Base-by-base conservation (phyloP, 768 basidiomycete species). In the Xerocomellus chrysenteron region DNA sequence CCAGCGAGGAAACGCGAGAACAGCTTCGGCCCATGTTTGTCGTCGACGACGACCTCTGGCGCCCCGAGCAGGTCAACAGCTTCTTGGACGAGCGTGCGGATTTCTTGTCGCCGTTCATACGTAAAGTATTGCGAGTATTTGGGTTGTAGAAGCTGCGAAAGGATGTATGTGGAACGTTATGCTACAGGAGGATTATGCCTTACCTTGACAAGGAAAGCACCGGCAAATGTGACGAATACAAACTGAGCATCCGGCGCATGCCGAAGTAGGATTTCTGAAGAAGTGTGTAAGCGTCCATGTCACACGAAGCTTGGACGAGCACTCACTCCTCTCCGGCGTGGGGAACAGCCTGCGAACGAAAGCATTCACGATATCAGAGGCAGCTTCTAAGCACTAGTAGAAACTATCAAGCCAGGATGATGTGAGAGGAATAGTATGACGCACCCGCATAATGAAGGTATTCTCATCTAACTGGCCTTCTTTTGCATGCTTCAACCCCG, bases 181-280 rank as follows among this genome's bases (percentile, higher is more conserved):
- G 32, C 10, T 4, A 8, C 45, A 48, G 30, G 41, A 51, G 26
- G 19, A 26, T 37, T 10, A 39, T 28, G 12, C 14, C 72, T 47
- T 65, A 86, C 88, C 78, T 93, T 92, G 60, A 94, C 80, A 16
- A 94, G 76, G 76, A 93, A 93, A 2, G 90, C 86, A 10, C 86
- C 84, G 11, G 91, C 90, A 59, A 92, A 92, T 0, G 86, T 89
- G 26, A 85, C 79, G 62, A 92, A 90, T 11, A 92, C 85, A 57
- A 84, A 86, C 60, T 92, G 86, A 1, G 87, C 85, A 66, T 91
- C 90, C 2, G 90, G 89, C 0, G 88, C 90, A 65, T 89, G 87
- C 4, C 85, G 80, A 50, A 87, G 78, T 58, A 80, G 85, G 28
- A 77, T 73, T 47, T 76, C 83, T 85, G 69, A 21, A 55, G 43